These are phyloP conservation scores for Clonostachys solani DNA, from an alignment of 2,329 filamentous ascomycete genomes.

Conservation along the genomic window DNA sequence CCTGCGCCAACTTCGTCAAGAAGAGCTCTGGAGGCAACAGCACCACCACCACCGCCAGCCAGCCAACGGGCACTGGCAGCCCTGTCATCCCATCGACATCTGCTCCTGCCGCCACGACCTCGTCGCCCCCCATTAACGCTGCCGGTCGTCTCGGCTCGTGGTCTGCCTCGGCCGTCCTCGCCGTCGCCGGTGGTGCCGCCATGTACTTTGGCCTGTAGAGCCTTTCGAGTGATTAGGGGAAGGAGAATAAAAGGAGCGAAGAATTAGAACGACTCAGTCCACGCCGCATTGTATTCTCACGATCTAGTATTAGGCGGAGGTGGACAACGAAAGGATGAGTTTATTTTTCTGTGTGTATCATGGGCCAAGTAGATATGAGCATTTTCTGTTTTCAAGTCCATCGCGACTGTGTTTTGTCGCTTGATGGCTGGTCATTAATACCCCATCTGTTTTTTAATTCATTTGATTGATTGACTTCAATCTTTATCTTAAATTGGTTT, in stretches of 20 bases:
- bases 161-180: conserved; percentile 1
- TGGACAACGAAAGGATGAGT: too few relatives aligned
- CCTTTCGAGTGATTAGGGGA: background rate
- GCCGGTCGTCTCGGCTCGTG: conserved; percentile 1
- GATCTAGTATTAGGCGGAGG: too few relatives aligned
- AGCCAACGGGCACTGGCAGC: background rate
- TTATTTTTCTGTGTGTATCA: too few relatives aligned
- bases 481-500: too few relatives aligned
- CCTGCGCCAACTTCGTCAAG: conserved; percentile 56
- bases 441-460: too few relatives aligned
- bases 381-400: too few relatives aligned
- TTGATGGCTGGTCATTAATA: too few relatives aligned
- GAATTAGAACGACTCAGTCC: too few relatives aligned
- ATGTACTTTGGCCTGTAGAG: conserved; percentile 2
- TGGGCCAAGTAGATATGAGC: too few relatives aligned
- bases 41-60: background rate
- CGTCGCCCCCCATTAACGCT: background rate
- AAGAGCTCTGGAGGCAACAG: conserved; percentile 2
- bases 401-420: too few relatives aligned
- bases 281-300: too few relatives aligned
- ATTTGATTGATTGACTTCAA: too few relatives aligned
- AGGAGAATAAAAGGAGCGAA: background rate
- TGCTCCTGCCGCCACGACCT: background rate
- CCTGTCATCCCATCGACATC: background rate
- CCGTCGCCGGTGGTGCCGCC: conserved; percentile 1